Base-by-base conservation (phyloP, 2,329 filamentous ascomycete genomes). In the Neonectria hederae region DNA sequence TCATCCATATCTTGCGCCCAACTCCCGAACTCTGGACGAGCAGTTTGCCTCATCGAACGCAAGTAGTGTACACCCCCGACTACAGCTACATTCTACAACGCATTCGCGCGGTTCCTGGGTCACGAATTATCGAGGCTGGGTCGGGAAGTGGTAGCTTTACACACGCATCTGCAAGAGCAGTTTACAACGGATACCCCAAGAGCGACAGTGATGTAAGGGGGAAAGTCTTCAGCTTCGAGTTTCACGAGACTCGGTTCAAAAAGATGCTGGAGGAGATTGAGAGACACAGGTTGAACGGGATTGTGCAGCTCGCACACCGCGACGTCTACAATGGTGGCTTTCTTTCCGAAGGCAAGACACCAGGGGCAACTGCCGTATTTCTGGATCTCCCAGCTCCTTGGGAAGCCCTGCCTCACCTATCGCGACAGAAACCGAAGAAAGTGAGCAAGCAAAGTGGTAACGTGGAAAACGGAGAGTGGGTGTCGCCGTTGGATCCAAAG, bases 11-110 rank as follows among this genome's bases (percentile, higher is more conserved):
- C 19, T 83, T 96, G 17, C 89, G 90, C 13, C 92, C 92, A 0
- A 94, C 92, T 0, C 92, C 92, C 5, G 92, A 96, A 77, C 84
- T 92, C 22, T 96, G 92, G 92, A 96, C 92, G 0, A 86, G 87
- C 59, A 92, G 90, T 62, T 79, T 96, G 52, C 92, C 92, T 1
- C 92, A 96, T 76, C 85, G 92, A 65, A 96, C 92, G 0, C 92
- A 96, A 75, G 92, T 96, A 40, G 92, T 96, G 57, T 96, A 96
- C 76, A 94, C 91, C 0, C 92, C 92, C 17, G 92, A 96, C 76
- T 94, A 94, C 79, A 94, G 92, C 80, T 96, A 94, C 75, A 88
- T 96, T 53, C 82, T 96, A 11, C 91, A 94, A 72, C 85, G 92
- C 35, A 86, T 96, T 72, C 86, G 91, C 32, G 92, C 90, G 5